A percentile compares a stretch with the other conserved stretches of the same genome.
Evolutionary conservation across 768 basidiomycete species (phyloP).

Genomic region (Brasilioporus rufonigricans): DNA sequence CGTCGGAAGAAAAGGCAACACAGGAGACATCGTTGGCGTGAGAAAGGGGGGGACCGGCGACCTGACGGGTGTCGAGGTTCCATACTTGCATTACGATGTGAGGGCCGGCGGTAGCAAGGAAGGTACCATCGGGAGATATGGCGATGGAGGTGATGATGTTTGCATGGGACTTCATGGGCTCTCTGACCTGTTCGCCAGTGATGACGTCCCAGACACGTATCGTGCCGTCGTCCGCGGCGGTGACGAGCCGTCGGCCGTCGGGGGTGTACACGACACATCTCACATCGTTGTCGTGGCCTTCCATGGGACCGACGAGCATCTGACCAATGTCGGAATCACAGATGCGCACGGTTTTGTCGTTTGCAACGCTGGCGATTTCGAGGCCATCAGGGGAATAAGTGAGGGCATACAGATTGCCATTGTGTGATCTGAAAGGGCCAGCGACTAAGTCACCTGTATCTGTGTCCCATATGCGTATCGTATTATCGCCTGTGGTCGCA

Average conservation of each 20-base stretch:
- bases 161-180: slow-evolving; percentile 28
- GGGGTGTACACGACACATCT: slow-evolving; percentile 32
- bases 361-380: slow-evolving; percentile 31
- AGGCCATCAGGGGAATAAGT: slow-evolving; percentile 36
- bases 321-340: slow-evolving; percentile 39
- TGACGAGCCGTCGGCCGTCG: slow-evolving; percentile 27
- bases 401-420: slow-evolving; percentile 34
- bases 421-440: slow-evolving; percentile 31
- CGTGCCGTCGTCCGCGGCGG: slow-evolving; percentile 31
- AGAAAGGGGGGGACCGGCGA: slow-evolving; percentile 19
- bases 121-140: slow-evolving; percentile 30
- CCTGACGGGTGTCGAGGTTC: slow-evolving; percentile 25
- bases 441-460: slow-evolving; percentile 23
- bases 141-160: slow-evolving; percentile 31
- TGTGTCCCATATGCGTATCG: slow-evolving; percentile 32
- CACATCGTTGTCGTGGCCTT: slow-evolving; percentile 30
- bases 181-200: slow-evolving; percentile 30
- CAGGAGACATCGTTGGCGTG: slow-evolving; percentile 32
- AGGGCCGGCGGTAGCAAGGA: slow-evolving; percentile 32
- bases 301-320: slow-evolving; percentile 22
- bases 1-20: slow-evolving; percentile 32
- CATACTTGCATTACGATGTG: slow-evolving; percentile 31
- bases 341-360: slow-evolving; percentile 31
- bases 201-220: slow-evolving; percentile 31
- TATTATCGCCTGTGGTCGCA: slow-evolving; percentile 34